Evolutionary conservation across 2,329 filamentous ascomycete genomes (phyloP).

Genomic region (Colletotrichum sp.): DNA sequence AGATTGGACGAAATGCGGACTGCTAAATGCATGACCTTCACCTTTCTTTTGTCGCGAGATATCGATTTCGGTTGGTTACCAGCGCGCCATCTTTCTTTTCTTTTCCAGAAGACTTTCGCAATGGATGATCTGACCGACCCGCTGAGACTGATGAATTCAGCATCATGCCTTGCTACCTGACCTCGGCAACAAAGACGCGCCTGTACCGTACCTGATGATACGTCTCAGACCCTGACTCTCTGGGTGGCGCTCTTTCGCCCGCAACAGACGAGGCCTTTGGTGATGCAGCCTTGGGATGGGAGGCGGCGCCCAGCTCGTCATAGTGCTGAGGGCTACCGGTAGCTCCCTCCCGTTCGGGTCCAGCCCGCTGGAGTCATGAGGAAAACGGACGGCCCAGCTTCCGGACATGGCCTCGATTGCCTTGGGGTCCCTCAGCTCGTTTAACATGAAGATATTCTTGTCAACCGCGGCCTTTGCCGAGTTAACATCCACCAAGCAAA

Average conservation of each 20-base stretch:
- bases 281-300: neutral
- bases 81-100: neutral
- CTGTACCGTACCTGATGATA: neutral
- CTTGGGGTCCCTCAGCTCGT: neutral
- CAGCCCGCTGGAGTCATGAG: neutral
- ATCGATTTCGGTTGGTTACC: neutral
- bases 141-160: neutral
- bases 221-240: neutral
- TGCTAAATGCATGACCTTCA: neutral
- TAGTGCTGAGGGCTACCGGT: neutral
- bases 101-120: neutral
- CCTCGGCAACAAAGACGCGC: neutral
- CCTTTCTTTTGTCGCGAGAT: neutral
- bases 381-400: neutral
- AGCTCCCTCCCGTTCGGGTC: neutral
- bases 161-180: neutral
- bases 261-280: neutral
- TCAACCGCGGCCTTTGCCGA: neutral
- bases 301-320: constrained; percentile 4
- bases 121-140: neutral
- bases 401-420: neutral
- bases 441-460: neutral
- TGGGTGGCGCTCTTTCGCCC: neutral
- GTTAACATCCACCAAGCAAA: neutral
- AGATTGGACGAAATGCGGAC: neutral